Evolutionary conservation across 1,284 basidiomycete genomes (phyloP), one percentile per base, ranked within the genome.

Genomic region (Boletellus dicymbophilus): DNA sequence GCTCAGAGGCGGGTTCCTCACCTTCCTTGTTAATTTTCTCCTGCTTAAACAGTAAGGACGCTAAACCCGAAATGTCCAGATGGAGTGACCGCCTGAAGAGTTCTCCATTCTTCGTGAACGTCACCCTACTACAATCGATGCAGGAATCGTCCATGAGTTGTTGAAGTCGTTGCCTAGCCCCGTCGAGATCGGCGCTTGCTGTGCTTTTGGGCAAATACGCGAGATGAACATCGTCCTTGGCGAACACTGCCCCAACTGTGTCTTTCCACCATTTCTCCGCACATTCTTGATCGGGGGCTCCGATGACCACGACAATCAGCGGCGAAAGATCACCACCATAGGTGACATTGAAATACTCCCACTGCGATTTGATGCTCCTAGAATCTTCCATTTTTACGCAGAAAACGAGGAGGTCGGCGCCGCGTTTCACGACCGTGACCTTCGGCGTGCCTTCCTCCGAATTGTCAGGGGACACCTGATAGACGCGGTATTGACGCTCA

Each of bases 251-350:
- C 37, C 44, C 49, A 3, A 60, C 40, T 7, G n/a, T 27, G 2
- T 15, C 28, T 27, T 8, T 37, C 60, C 60, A 62, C 63, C 60
- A 66, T 36, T 44, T 11, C 22, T 65, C 41, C n/a, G 63, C 63
- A 40, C 26, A 42, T 4, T 3, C 1, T 39, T 53, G 52, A 33
- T 46, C 27, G 5, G 16, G 6, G 8, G 55, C 61, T 34, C 61
- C 61, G 21, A 54, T 22, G 15, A 65, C 51, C 23, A 62, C 42
- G n/a, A 66, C 47, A 36, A 66, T 54, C 23, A 43, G 60, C 6
- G 60, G 63, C 12, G 60, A 57, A 25, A 62, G 52, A 26, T 64
- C 54, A 8, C 61, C 61, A 33, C 63, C 51, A 9, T 66, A 62
- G 3, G 61, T 58, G 28, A 48, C 16, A 34, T 56, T 49, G 49